Evolutionary conservation across 2,329 filamentous ascomycete genomes (phyloP).

Genomic region (Bipolaris zeicola): DNA sequence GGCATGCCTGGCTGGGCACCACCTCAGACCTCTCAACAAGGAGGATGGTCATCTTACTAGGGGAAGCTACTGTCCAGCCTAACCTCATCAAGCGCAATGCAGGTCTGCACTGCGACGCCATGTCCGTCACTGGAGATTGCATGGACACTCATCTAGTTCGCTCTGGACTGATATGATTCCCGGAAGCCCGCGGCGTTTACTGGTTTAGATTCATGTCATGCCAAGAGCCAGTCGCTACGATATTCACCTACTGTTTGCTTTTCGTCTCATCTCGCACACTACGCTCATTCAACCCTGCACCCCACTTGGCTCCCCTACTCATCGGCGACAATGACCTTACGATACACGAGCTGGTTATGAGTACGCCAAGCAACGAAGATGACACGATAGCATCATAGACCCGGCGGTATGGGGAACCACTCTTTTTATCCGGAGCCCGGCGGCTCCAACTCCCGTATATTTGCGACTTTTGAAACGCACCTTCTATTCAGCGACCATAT

Average conservation of each 20-base stretch:
- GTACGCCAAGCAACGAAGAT: slow-evolving; percentile 17
- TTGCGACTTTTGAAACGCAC: slow-evolving; percentile 16
- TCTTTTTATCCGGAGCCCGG: slow-evolving; percentile 14
- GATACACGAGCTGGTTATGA: slow-evolving; percentile 30
- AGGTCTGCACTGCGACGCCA: background rate
- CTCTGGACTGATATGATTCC: background rate
- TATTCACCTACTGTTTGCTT: slow-evolving; percentile 7
- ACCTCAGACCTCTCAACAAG: slow-evolving; percentile 45
- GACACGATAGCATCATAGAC: slow-evolving; percentile 24
- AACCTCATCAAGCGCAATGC: background rate
- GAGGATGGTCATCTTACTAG: slow-evolving; percentile 50
- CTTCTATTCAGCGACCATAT: slow-evolving; percentile 29
- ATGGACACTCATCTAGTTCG: background rate
- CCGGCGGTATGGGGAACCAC: slow-evolving; percentile 3
- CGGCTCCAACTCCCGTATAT: slow-evolving; percentile 14
- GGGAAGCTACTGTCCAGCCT: background rate
- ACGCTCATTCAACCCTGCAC: slow-evolving; percentile 15
- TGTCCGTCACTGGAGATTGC: background rate
- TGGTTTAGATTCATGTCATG: background rate
- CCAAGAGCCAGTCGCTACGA: slow-evolving; percentile 1
- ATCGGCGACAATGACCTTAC: slow-evolving; percentile 24
- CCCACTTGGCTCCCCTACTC: slow-evolving; percentile 14
- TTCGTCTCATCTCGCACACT: slow-evolving; percentile 40
- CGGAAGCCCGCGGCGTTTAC: background rate
- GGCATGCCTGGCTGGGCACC: slow-evolving; percentile 59